phyloP scores from a whole-genome alignment of 2,329 filamentous ascomycete genomes.

The Rosellinia necatrix region DNA sequence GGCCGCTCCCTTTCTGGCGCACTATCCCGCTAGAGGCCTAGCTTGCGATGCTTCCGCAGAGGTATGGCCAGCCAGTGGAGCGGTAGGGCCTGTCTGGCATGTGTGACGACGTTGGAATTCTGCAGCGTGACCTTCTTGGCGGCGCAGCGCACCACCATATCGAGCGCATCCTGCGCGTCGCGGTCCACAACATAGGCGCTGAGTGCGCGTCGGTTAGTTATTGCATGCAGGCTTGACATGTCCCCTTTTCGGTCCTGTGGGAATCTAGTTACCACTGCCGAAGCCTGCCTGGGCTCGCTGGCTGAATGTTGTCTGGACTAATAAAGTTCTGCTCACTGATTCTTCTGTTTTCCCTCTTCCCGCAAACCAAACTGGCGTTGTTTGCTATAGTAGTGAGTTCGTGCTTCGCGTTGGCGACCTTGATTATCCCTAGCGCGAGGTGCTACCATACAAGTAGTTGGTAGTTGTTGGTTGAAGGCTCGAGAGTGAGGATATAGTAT shows the following conservation, averaged over 20 bases:
- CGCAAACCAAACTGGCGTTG: too few species aligned
- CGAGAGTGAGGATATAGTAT: neutral
- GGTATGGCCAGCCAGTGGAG: neutral
- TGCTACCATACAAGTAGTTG: neutral
- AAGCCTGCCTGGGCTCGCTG: conserved; percentile 2
- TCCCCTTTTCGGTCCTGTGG: conserved; percentile 6
- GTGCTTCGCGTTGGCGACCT: conserved; percentile 4
- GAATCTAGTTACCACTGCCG: neutral
- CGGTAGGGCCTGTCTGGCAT: conserved; percentile 6
- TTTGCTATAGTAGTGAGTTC: too few species aligned
- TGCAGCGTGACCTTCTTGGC: conserved; percentile 27
- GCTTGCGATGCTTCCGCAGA: conserved; percentile 10
- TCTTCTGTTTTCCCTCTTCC: conserved; percentile 14
- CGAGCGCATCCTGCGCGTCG: conserved; percentile 15
- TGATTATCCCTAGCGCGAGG: too few species aligned
- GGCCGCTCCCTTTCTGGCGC: neutral
- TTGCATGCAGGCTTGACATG: conserved; percentile 16
- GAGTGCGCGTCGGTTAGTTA: conserved; percentile 5
- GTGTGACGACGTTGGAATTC: conserved; percentile 27
- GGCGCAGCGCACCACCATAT: conserved; percentile 10
- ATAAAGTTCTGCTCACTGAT: conserved; percentile 19
- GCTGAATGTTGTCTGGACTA: conserved; percentile 2
- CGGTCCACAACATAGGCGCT: conserved; percentile 16
- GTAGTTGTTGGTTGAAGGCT: neutral
- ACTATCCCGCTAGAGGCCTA: neutral